Conservation (phyloP, 371 early-diverging fungal genomes). For the Mortierella sp. region DNA sequence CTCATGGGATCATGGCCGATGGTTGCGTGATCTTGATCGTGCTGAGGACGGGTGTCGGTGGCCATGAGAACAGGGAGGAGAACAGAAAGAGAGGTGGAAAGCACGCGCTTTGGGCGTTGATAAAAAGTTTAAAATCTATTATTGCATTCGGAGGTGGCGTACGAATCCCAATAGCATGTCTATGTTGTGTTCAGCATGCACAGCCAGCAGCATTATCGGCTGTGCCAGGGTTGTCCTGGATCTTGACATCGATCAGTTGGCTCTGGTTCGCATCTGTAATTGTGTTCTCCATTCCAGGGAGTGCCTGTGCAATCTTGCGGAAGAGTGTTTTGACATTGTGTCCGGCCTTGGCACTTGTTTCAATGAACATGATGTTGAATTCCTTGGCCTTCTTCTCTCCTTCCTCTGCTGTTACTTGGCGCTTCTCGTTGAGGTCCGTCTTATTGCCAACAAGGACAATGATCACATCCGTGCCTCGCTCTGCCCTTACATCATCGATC, state of each 20-base stretch:
- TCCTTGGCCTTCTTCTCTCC: conserved; percentile 97
- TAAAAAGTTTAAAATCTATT: no score
- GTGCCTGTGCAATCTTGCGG: conserved; percentile 93
- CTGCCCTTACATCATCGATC: conserved; percentile 98
- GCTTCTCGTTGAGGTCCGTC: conserved; percentile 94
- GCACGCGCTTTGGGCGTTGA: not conserved
- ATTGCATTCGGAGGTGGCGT: no score
- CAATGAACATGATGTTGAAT: conserved; percentile 95
- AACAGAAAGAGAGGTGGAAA: no score
- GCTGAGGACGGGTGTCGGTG: no score
- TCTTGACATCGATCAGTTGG: conserved; percentile 54
- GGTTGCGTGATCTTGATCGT: not conserved
- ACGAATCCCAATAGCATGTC: no score
- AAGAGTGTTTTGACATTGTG: conserved; percentile 96
- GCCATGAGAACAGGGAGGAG: no score
- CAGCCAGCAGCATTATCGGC: conserved; percentile 53
- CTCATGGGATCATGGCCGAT: not conserved
- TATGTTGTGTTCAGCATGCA: conserved; percentile 32
- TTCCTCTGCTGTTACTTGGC: conserved; percentile 95
- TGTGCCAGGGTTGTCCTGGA: conserved; percentile 48
- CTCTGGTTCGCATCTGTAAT: conserved; percentile 58
- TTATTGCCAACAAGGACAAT: conserved; percentile 99
- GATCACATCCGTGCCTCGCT: conserved; percentile 96
- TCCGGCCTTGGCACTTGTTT: conserved; percentile 96
- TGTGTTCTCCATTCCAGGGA: conserved; percentile 88